A percentile compares a stretch with the other conserved stretches of the same genome.
Conservation (phyloP, 164 flowering plant genomes). For the Sedum album region DNA sequence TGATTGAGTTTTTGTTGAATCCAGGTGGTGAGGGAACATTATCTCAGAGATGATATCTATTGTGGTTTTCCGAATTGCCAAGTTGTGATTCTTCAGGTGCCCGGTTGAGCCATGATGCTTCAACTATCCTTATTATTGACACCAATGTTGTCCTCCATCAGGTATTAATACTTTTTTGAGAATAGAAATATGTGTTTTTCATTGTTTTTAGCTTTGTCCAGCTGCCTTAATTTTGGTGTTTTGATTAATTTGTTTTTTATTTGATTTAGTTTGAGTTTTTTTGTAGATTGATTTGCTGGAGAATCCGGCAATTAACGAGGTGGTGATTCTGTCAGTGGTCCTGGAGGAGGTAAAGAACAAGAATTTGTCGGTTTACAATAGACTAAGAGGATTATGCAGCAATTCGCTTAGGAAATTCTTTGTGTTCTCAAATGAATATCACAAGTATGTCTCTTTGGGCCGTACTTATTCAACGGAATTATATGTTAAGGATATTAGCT, state of each 20-base stretch:
- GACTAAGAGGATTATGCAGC: slow-evolving; percentile 69
- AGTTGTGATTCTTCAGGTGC: slow-evolving; percentile 46
- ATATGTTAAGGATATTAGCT: background rate
- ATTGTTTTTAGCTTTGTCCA: too few species aligned
- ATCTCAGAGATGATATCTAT: slow-evolving; percentile 78
- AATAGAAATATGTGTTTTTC: background rate
- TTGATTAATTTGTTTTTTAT: too few species aligned
- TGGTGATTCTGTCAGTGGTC: slow-evolving; percentile 73
- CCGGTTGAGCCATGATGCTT: slow-evolving; percentile 37
- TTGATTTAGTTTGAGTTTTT: background rate
- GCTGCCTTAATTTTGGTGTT: background rate
- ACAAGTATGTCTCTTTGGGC: slow-evolving; percentile 44
- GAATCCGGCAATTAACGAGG: slow-evolving; percentile 73
- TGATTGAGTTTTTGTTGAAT: background rate
- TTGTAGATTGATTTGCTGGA: slow-evolving; percentile 91
- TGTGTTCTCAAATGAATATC: slow-evolving; percentile 83
- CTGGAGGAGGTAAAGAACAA: slow-evolving; percentile 85
- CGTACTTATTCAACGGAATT: background rate
- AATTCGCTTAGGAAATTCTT: slow-evolving; percentile 54
- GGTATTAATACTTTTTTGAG: slow-evolving; percentile 28
- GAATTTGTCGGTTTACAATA: slow-evolving; percentile 68
- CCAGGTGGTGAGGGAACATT: slow-evolving; percentile 79
- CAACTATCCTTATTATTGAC: slow-evolving; percentile 56
- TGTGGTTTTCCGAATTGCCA: slow-evolving; percentile 66
- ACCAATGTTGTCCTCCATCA: slow-evolving; percentile 91